Evolutionary conservation across 169 alveolate genomes (phyloP).

Genomic region (Plasmodium billcollinsi): DNA sequence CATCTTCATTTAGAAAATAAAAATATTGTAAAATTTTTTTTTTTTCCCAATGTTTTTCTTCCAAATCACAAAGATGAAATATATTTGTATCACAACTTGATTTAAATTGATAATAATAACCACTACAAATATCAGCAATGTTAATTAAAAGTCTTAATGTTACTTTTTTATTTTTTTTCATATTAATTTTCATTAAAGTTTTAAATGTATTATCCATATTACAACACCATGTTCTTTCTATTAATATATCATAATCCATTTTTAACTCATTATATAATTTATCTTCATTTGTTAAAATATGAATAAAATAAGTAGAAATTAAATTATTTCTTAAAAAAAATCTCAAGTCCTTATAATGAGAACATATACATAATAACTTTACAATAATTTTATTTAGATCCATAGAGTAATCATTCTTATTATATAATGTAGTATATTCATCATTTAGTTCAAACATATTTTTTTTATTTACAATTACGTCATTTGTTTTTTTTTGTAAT

Average conservation of each 20-base stretch:
- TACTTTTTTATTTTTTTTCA: constrained; percentile 53
- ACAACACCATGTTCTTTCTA: constrained; percentile 70
- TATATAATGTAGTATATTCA: background rate
- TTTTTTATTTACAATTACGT: background rate
- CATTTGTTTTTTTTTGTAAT: constrained; percentile 22
- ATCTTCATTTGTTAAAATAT: constrained; percentile 55
- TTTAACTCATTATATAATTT: constrained; percentile 40
- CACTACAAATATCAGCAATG: constrained; percentile 70
- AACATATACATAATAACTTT: constrained; percentile 28
- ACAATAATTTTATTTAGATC: constrained; percentile 51
- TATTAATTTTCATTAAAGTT: constrained; percentile 45
- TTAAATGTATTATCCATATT: constrained; percentile 52
- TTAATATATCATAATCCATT: constrained; percentile 64
- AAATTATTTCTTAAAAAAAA: constrained; percentile 40
- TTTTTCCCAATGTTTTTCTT: constrained; percentile 65
- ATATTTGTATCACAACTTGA: constrained; percentile 4
- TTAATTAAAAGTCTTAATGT: constrained; percentile 69
- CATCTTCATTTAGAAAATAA: constrained; percentile 29
- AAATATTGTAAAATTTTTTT: constrained; percentile 52
- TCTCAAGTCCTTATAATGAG: constrained; percentile 31
- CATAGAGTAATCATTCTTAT: background rate
- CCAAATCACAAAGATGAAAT: constrained; percentile 39
- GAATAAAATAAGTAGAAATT: constrained; percentile 18
- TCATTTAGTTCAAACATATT: background rate
- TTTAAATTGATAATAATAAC: constrained; percentile 51